Percentiles rank a stretch among this genome's conserved stretches.
Conservation (phyloP, 768 basidiomycete genomes). For the Lactifluus hygrophoroides region DNA sequence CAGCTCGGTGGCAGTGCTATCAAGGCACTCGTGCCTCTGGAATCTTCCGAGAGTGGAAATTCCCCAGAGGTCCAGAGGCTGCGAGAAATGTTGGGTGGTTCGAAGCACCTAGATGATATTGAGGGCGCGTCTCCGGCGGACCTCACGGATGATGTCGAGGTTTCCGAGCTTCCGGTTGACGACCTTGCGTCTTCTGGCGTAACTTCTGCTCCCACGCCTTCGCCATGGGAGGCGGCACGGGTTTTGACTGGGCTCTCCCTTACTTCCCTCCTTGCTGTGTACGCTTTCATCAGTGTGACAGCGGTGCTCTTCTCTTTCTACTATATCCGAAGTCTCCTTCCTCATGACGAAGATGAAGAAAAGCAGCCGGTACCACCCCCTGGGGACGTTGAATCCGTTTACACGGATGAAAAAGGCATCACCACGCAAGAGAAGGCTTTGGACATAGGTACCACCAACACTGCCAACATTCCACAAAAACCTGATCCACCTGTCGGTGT, state of each 20-base stretch:
- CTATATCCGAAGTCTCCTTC: slow-evolving; percentile 11
- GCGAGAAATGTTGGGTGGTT: slow-evolving; percentile 22
- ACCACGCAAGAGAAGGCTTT: not conserved
- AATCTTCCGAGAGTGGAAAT: slow-evolving; percentile 14
- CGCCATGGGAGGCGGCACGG: not conserved
- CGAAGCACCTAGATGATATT: slow-evolving; percentile 19
- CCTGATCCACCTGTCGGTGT: not conserved
- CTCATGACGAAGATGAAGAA: slow-evolving; percentile 22
- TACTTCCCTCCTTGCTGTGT: slow-evolving; percentile 10
- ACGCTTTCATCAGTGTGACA: slow-evolving; percentile 22
- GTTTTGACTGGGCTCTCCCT: slow-evolving; percentile 6
- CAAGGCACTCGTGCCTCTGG: slow-evolving; percentile 27
- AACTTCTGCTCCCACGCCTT: not conserved
- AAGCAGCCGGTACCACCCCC: slow-evolving; percentile 6
- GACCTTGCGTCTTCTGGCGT: not conserved
- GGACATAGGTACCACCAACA: not conserved
- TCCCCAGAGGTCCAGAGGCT: slow-evolving; percentile 25
- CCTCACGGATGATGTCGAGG: not conserved
- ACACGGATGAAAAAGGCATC: slow-evolving; percentile 9
- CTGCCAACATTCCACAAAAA: not conserved
- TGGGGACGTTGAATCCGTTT: slow-evolving; percentile 1
- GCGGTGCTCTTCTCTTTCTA: slow-evolving; percentile 22
- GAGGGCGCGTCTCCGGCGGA: slow-evolving; percentile 16
- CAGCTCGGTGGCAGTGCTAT: slow-evolving; percentile 24
- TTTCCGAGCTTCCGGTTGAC: not conserved